Percentiles rank a stretch among this genome's conserved stretches.
phyloP scores from a whole-genome alignment of 169 alveolate genomes.

The Amoebophrya sp. region DNA sequence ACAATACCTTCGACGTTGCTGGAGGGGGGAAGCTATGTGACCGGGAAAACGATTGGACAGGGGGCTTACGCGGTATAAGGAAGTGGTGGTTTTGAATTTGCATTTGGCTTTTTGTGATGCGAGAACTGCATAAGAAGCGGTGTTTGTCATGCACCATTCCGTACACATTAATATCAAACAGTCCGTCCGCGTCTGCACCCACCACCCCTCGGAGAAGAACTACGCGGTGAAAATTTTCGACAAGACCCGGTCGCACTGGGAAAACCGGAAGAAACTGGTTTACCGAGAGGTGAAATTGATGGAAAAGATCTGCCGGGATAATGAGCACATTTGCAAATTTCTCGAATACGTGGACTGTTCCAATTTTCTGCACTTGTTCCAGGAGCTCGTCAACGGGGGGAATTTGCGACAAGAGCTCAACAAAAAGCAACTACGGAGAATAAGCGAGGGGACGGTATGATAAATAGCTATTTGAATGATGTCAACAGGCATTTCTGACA shows the following conservation, averaged over 20 bases:
- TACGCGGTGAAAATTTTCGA: slow-evolving; percentile 8
- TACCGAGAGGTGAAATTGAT: slow-evolving; percentile 1
- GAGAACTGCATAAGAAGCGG: no score
- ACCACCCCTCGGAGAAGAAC: not conserved
- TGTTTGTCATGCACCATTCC: no score
- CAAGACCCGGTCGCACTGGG: slow-evolving; percentile 6
- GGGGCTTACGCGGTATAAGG: not conserved
- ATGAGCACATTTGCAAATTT: not conserved
- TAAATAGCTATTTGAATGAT: no score
- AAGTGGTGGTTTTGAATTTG: no score
- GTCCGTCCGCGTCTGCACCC: slow-evolving; percentile 3
- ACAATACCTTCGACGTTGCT: not conserved
- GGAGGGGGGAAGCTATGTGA: not conserved
- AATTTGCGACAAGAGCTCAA: not conserved
- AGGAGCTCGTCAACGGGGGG: not conserved
- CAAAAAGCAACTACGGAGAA: not conserved
- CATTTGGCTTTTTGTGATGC: not conserved
- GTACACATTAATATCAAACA: not conserved
- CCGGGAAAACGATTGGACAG: slow-evolving; percentile 12
- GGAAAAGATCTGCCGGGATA: not conserved
- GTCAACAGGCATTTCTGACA: no score
- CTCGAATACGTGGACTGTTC: not conserved
- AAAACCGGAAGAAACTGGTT: not conserved
- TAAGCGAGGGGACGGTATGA: not conserved
- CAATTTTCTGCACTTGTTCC: not conserved